Base-by-base conservation (phyloP, 768 basidiomycete species). In the Mrakia gelida region DNA sequence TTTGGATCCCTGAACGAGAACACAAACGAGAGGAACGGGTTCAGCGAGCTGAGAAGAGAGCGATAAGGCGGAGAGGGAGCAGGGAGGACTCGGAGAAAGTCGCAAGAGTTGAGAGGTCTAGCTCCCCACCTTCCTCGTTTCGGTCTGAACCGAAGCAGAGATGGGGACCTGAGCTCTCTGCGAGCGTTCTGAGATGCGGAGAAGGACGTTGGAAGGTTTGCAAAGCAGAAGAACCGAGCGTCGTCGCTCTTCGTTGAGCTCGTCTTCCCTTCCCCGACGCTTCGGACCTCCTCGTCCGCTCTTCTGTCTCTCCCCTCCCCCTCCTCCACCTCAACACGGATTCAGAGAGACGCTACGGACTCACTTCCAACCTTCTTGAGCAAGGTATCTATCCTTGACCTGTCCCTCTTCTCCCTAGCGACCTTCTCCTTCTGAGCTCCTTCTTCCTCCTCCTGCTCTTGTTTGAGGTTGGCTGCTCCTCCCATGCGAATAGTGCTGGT, bases 361-460 rank as follows among this genome's bases (percentile, higher is more conserved):
- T 59, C 23, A 77, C 76, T 59, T 49, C 49, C 76, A 16, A 72
- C 67, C 43, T 71, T 30, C 26, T 59, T 49, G 30, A 77, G 76
- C 6, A 77, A 54, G 6, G 28, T n/a, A 54, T 77, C 76, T 49
- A 77, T 77, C 38, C 68, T 68, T 3, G 30, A 18, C 52, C 71
- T 45, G 45, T 77, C 76, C 68, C 54, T 71, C 38, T 71, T 34
- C 49, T 77, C 76, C 21, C 62, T 32, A 43, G 28, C n/a, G 21
- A 70, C 76, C 70, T 77, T 38, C 41, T 77, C 70, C n/a, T 62
- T 67, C 56, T 30, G 45, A 28, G 10, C 63, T 43, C n/a, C 28
- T 26, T 49, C 71, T 32, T 49, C 26, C 13, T 59, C 71, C 23
- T 30, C 71, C 26, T 28, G 23, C 26, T 43, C 34, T 21, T 41